phyloP scores from a whole-genome alignment of 176 grass and related monocot species.

The Secale cereale region DNA sequence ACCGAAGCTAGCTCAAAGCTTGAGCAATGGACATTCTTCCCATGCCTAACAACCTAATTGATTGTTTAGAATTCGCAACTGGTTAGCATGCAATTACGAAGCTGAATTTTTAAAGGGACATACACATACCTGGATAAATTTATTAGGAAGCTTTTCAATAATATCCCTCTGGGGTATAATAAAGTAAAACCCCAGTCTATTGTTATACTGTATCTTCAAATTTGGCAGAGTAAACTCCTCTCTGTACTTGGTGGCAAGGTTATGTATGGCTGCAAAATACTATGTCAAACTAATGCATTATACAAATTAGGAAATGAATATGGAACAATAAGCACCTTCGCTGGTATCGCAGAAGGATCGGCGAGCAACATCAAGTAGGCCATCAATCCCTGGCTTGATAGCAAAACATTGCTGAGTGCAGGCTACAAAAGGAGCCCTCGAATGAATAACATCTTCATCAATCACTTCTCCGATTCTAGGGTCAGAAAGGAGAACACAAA shows the following conservation, averaged over 20 bases:
- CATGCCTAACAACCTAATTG: constrained; percentile 87
- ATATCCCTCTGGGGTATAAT: constrained; percentile 90
- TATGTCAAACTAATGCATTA: constrained; percentile 15
- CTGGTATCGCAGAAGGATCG: constrained; percentile 91
- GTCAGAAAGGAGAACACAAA: constrained; percentile 40
- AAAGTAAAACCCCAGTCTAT: constrained; percentile 84
- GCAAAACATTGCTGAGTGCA: constrained; percentile 93
- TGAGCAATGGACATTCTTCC: constrained; percentile 93
- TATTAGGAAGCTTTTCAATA: constrained; percentile 71
- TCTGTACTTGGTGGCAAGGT: constrained; percentile 73
- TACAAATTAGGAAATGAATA: background rate
- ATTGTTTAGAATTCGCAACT: constrained; percentile 21
- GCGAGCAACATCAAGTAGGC: constrained; percentile 82
- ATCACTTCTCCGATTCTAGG: constrained; percentile 72
- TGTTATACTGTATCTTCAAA: constrained; percentile 83
- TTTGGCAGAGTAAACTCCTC: constrained; percentile 88
- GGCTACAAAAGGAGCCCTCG: constrained; percentile 94
- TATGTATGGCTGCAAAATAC: constrained; percentile 68
- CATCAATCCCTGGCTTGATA: constrained; percentile 91
- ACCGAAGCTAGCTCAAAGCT: constrained; percentile 95
- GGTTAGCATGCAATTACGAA: constrained; percentile 31
- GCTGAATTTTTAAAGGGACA: constrained; percentile 22
- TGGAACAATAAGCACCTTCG: constrained; percentile 58
- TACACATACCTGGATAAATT: constrained; percentile 78
- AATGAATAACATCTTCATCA: constrained; percentile 94